Conservation (phyloP, 352 stramenopile genomes). For the Phytophthora ohioensis region DNA sequence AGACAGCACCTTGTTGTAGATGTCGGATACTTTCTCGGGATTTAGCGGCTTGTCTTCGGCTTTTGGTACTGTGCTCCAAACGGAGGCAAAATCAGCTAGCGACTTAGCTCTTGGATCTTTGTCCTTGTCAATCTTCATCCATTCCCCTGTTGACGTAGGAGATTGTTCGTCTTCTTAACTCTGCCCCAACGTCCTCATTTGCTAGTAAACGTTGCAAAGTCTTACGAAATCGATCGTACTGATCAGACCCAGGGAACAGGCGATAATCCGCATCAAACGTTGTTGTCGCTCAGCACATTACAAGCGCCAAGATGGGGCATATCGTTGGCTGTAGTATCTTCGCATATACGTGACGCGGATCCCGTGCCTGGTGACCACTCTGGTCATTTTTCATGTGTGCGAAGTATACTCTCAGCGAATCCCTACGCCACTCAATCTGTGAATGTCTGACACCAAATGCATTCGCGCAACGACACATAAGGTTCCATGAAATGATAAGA, state of each 20-base stretch:
- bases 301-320: constrained; percentile 11
- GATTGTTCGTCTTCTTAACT: neutral
- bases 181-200: neutral
- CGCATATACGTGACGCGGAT: constrained; percentile 14
- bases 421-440: constrained; percentile 11
- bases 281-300: constrained; percentile 12
- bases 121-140: no score
- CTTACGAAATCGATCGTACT: constrained; percentile 16
- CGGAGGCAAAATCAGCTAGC: no score
- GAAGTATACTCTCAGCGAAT: constrained; percentile 15
- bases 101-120: no score
- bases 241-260: neutral
- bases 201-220: neutral
- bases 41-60: no score
- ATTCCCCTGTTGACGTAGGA: no score
- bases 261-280: no score
- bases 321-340: constrained; percentile 10
- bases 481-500: constrained; percentile 21
- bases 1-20: no score
- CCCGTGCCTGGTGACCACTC: constrained; percentile 4
- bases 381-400: constrained; percentile 26
- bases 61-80: no score
- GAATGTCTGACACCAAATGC: constrained; percentile 10
- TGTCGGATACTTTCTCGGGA: no score
- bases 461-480: constrained; percentile 22